These are phyloP conservation scores for Lasiosphaeria miniovina DNA, from an alignment of 495 filamentous ascomycete species.

Conservation along the genomic window DNA sequence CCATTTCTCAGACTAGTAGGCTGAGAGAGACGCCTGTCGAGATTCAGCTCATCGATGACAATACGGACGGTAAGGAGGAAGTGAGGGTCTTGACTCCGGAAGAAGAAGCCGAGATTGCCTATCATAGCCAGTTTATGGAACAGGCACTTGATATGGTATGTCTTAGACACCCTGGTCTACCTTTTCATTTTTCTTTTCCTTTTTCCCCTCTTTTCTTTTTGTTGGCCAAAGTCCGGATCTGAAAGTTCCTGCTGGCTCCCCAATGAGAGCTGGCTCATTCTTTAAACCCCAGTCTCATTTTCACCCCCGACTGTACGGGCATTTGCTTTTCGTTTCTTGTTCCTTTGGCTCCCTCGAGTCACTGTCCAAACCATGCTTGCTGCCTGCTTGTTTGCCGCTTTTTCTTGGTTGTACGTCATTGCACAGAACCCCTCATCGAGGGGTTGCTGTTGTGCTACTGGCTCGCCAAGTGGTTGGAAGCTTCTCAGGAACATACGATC, in stretches of 20 bases:
- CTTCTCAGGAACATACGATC: background rate
- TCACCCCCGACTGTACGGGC: too few species aligned
- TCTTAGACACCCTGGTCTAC: background rate
- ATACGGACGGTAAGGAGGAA: slow-evolving; percentile 6
- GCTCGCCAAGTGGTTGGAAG: background rate
- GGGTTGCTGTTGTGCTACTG: slow-evolving; percentile 7
- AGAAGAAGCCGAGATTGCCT: slow-evolving; percentile 30
- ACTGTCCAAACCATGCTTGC: background rate
- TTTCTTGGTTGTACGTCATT: slow-evolving; percentile 5
- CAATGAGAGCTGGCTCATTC: too few species aligned
- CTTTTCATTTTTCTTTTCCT: background rate
- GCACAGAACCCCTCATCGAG: slow-evolving; percentile 9
- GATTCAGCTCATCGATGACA: slow-evolving; percentile 8
- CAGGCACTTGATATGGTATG: slow-evolving; percentile 67
- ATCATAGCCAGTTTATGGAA: slow-evolving; percentile 63
- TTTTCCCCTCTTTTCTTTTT: background rate
- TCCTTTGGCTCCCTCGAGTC: background rate
- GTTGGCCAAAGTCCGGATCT: too few species aligned
- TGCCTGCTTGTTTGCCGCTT: background rate
- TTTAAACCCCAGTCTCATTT: too few species aligned
- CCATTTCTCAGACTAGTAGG: slow-evolving; percentile 22
- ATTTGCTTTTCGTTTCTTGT: background rate
- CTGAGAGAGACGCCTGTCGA: slow-evolving; percentile 22
- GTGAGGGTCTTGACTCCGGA: slow-evolving; percentile 23
- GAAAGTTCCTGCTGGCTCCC: too few species aligned